phyloP scores from a whole-genome alignment of 1,284 basidiomycete species.

The Apiotrichum gracile region DNA sequence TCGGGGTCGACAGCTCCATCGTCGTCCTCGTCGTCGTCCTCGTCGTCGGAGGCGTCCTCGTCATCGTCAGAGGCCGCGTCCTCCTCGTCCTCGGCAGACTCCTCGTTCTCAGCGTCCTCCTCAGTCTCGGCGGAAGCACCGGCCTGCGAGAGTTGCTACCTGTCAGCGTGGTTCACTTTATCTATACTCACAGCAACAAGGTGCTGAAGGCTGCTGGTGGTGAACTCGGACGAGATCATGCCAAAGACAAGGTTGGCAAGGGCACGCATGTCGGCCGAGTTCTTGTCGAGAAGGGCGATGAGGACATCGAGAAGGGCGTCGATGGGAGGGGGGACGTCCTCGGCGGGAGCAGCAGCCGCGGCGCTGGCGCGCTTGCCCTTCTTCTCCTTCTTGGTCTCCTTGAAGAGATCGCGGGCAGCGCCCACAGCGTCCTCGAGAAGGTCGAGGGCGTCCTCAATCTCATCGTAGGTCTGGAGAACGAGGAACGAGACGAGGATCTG shows the following conservation, averaged over 20 bases:
- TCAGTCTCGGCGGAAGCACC: constrained; percentile 47
- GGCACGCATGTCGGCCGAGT: constrained; percentile 72
- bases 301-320: constrained; percentile 82
- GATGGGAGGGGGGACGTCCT: constrained; percentile 57
- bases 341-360: constrained; percentile 11
- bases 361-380: constrained; percentile 2
- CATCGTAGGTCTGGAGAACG: constrained; percentile 65
- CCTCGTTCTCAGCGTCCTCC: constrained; percentile 41
- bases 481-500: constrained; percentile 66
- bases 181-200: constrained; percentile 65
- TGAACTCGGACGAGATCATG: constrained; percentile 63
- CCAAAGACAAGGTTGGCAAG: constrained; percentile 78
- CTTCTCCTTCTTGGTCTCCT: constrained; percentile 6
- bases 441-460: constrained; percentile 54
- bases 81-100: constrained; percentile 45
- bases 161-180: not conserved
- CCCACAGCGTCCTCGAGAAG: constrained; percentile 52
- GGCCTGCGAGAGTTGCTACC: constrained; percentile 69
- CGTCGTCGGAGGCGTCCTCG: constrained; percentile 42
- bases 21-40: constrained; percentile 45
- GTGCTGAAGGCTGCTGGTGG: constrained; percentile 70
- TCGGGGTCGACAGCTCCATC: constrained; percentile 58
- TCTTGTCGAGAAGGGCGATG: constrained; percentile 80
- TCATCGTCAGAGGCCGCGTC: constrained; percentile 54
- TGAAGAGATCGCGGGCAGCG: constrained; percentile 11